A percentile compares a stretch with the other conserved stretches of the same genome.
phyloP scores from a whole-genome alignment of 2,329 filamentous ascomycete species.

The Colletotrichum somersetense region DNA sequence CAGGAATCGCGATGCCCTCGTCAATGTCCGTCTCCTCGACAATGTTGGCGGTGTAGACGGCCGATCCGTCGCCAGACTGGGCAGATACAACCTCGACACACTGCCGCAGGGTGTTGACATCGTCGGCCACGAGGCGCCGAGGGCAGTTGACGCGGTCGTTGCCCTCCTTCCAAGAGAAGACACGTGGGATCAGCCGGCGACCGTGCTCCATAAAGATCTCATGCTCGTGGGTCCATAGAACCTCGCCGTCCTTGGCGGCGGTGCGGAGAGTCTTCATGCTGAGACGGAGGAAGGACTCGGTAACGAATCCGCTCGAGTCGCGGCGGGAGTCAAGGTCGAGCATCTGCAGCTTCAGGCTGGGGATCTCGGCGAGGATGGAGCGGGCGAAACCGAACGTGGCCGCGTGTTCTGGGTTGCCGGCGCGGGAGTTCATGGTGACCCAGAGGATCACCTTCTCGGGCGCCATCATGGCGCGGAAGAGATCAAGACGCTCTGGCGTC shows the following conservation, averaged over 20 bases:
- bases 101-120: constrained; percentile 51
- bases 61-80: constrained; percentile 33
- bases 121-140: constrained; percentile 51
- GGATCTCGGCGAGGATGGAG: constrained; percentile 39
- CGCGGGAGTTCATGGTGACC: constrained; percentile 44
- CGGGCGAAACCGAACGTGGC: constrained; percentile 41
- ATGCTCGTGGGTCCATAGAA: constrained; percentile 39
- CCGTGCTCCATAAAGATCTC: constrained; percentile 53
- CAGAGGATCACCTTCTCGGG: constrained; percentile 43
- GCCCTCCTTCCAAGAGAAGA: constrained; percentile 53
- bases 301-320: not conserved
- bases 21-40: constrained; percentile 40
- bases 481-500: constrained; percentile 45
- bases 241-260: constrained; percentile 19
- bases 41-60: constrained; percentile 43
- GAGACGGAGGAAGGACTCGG: constrained; percentile 37
- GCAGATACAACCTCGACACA: constrained; percentile 47
- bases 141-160: constrained; percentile 56
- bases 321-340: constrained; percentile 39
- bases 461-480: constrained; percentile 42
- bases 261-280: constrained; percentile 22
- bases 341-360: constrained; percentile 41
- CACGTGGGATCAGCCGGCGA: constrained; percentile 52
- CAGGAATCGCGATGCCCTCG: constrained; percentile 14
- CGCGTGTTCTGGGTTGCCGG: constrained; percentile 43